These are phyloP conservation scores for Lizonia empirigonia DNA, from an alignment of 2,329 filamentous ascomycete genomes.

Conservation along the genomic window DNA sequence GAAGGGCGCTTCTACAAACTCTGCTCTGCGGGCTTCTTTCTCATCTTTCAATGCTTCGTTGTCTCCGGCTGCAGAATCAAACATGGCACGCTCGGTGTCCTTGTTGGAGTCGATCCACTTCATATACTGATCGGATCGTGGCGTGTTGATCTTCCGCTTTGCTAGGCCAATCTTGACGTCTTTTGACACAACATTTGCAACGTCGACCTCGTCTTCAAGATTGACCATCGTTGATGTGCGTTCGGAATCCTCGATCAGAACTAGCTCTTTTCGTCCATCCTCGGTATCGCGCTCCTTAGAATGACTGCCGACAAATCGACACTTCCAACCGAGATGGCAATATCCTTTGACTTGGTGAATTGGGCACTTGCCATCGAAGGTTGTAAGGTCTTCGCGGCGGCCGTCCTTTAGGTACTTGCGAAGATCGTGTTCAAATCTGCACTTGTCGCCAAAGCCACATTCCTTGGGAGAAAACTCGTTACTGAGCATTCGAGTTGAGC, in stretches of 20 bases:
- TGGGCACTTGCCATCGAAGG: constrained; percentile 79
- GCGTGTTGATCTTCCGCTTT: constrained; percentile 71
- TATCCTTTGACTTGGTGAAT: constrained; percentile 76
- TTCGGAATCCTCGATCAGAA: constrained; percentile 66
- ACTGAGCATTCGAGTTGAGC: constrained; percentile 71
- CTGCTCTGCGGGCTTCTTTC: constrained; percentile 72
- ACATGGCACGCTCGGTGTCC: constrained; percentile 40
- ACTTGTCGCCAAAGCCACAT: constrained; percentile 80
- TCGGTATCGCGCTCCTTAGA: constrained; percentile 77
- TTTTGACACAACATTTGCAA: constrained; percentile 75
- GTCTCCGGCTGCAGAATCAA: constrained; percentile 44
- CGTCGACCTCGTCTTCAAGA: constrained; percentile 58
- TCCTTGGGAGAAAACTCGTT: constrained; percentile 79
- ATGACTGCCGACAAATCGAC: constrained; percentile 86
- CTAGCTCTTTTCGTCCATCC: constrained; percentile 82
- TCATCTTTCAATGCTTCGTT: constrained; percentile 39
- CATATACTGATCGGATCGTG: constrained; percentile 76
- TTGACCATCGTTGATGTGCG: constrained; percentile 56
- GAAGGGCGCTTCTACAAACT: constrained; percentile 84
- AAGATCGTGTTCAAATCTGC: constrained; percentile 82
- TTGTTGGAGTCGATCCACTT: constrained; percentile 76
- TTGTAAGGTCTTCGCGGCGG: constrained; percentile 78
- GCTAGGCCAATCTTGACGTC: constrained; percentile 75
- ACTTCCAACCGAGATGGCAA: constrained; percentile 91
- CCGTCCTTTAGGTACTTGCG: constrained; percentile 81